Percentiles rank a stretch among this genome's conserved stretches.
Evolutionary conservation across 2,329 filamentous ascomycete species (phyloP).

Genomic region (Diplodia sapinea): DNA sequence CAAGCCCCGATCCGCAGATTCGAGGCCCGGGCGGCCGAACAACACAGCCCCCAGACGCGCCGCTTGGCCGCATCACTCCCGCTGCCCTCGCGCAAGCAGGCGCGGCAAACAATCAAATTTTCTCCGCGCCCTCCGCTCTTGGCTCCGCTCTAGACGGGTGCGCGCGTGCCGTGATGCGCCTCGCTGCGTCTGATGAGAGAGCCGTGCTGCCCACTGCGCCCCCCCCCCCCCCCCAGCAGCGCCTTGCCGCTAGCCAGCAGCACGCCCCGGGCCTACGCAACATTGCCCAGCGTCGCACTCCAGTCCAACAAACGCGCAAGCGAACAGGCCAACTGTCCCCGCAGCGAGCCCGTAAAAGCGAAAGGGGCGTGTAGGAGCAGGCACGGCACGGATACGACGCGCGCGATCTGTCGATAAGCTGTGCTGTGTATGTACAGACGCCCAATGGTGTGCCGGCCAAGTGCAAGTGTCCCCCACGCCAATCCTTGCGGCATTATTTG

Average conservation of each 20-base stretch:
- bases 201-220: slow-evolving; percentile 15
- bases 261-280: neutral
- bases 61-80: slow-evolving; percentile 17
- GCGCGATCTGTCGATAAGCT: slow-evolving; percentile 20
- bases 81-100: neutral
- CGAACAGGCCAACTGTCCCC: slow-evolving; percentile 6
- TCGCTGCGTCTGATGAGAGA: neutral
- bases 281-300: neutral
- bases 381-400: neutral
- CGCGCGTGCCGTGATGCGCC: neutral
- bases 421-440: slow-evolving; percentile 2
- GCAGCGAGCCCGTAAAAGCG: slow-evolving; percentile 15
- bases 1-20: neutral
- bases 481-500: slow-evolving; percentile 20
- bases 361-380: slow-evolving; percentile 4
- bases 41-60: slow-evolving; percentile 11
- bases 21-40: slow-evolving; percentile 4
- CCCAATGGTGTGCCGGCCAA: slow-evolving; percentile 6
- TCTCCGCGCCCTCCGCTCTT: slow-evolving; percentile 25
- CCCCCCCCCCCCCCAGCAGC: slow-evolving; percentile 1
- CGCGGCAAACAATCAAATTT: slow-evolving; percentile 9
- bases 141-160: slow-evolving; percentile 9
- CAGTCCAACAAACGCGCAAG: slow-evolving; percentile 4
- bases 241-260: slow-evolving; percentile 8
- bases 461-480: neutral